Percentiles rank a stretch among this genome's conserved stretches.
Conservation (phyloP, 805 yeast species). For the Saturnispora halmiae region DNA sequence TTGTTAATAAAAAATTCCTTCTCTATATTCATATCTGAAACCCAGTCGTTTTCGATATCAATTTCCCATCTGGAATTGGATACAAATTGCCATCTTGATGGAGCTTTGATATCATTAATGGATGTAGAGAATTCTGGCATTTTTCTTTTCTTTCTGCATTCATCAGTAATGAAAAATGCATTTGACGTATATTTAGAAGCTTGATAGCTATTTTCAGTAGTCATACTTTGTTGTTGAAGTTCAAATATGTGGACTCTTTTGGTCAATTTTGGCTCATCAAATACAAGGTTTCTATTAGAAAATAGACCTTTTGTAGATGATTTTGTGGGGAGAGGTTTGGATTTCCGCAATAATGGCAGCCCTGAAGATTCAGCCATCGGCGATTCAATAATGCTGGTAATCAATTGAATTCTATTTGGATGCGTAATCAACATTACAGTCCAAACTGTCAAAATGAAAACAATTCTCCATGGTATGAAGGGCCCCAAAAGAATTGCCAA, state of each 20-base stretch:
- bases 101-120: slow-evolving; percentile 53
- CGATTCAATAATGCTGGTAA: slow-evolving; percentile 2
- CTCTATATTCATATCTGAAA: slow-evolving; percentile 35
- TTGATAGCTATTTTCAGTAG: slow-evolving; percentile 49
- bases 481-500: slow-evolving; percentile 36
- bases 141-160: slow-evolving; percentile 29
- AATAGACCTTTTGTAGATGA: neutral
- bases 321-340: neutral
- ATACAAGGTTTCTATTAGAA: slow-evolving; percentile 27
- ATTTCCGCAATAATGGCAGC: neutral
- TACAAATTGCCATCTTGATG: slow-evolving; percentile 60
- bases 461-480: slow-evolving; percentile 54
- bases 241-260: slow-evolving; percentile 71
- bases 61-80: slow-evolving; percentile 53
- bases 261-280: slow-evolving; percentile 60
- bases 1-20: slow-evolving; percentile 25
- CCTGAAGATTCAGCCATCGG: neutral
- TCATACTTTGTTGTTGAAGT: slow-evolving; percentile 54
- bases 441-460: slow-evolving; percentile 58
- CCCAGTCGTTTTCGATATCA: slow-evolving; percentile 52
- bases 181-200: slow-evolving; percentile 47
- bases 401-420: slow-evolving; percentile 37
- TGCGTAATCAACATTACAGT: slow-evolving; percentile 41
- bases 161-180: slow-evolving; percentile 34
- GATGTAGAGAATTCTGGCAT: slow-evolving; percentile 57